Evolutionary conservation across 2,329 filamentous ascomycete species (phyloP), one percentile per base, ranked within the genome.

Genomic region (Pseudogymnoascus sp.): DNA sequence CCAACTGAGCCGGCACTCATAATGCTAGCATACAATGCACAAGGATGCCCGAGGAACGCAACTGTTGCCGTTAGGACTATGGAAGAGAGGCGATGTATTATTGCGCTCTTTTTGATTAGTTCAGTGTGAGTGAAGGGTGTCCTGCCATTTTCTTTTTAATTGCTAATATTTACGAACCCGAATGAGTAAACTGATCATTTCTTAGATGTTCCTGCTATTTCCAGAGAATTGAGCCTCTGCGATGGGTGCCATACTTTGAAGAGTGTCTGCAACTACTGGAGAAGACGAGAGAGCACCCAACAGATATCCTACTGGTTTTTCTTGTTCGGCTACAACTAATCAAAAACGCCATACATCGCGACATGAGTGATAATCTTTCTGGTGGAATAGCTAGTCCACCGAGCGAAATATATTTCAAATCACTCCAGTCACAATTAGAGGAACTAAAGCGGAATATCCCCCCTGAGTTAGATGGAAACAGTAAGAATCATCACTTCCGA

Each of bases 181-280:
- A 28, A 5, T n/a, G n/a, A 50, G 42, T 25, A 18, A 53, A 53
- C 47, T 53, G 12, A 53, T 10, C 8, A 31, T 6, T 53, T 18
- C n/a, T 31, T 16, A 66, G 65, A 4, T 25, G n/a, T 59, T 61
- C 61, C 11, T 40, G 16, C 14, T 66, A 65, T 37, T 65, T 66
- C 28, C 63, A 64, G 44, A 61, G 47, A 18, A 65, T 66, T 11
- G 63, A 66, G 47, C 25, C 59, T 18, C 60, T 66, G 59, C 42
- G 56, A 40, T 66, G 65, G 65, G 63, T 25, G 10, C 61, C 63
- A 28, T 65, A 65, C 44, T 28, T 63, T 21, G 61, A 66, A 12
- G 65, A 65, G 35, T 66, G 61, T 42, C 44, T 66, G 8, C 37
- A 44, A 4, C 16, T 56, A 35, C 14, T 66, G 1, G 31, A 66